Conservation (phyloP, 163 green algal species). For the Volvox carteri region DNA sequence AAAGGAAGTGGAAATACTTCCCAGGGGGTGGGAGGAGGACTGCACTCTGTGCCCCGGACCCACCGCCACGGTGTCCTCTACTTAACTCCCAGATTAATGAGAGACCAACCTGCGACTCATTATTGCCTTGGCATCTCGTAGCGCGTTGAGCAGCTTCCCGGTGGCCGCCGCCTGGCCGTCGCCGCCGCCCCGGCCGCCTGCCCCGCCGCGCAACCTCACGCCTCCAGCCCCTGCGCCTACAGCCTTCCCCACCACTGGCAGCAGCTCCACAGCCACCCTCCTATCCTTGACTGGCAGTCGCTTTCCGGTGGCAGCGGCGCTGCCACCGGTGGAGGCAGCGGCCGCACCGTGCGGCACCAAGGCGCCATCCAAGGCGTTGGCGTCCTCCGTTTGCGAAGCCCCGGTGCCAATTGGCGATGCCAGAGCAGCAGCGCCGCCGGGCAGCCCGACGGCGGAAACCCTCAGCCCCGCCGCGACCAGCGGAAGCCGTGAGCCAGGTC, state of each 20-base stretch:
- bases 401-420: neutral
- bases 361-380: no score
- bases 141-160: slow-evolving; percentile 33
- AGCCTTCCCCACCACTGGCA: slow-evolving; percentile 16
- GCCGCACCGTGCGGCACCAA: neutral
- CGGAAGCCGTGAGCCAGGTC: neutral
- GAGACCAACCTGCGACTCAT: slow-evolving; percentile 20
- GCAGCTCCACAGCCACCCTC: neutral
- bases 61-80: no score
- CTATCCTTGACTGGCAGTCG: neutral
- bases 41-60: no score
- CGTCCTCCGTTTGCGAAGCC: neutral
- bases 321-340: neutral
- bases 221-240: slow-evolving; percentile 4
- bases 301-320: neutral
- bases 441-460: neutral
- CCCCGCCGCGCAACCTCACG: slow-evolving; percentile 17
- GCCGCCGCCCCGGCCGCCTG: neutral
- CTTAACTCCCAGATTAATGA: no score
- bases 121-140: slow-evolving; percentile 37
- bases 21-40: no score
- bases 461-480: neutral
- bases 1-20: no score
- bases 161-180: neutral
- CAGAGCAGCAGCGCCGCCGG: neutral